Conservation (phyloP, 805 yeast species). For the Metschnikowia peoriensis region DNA sequence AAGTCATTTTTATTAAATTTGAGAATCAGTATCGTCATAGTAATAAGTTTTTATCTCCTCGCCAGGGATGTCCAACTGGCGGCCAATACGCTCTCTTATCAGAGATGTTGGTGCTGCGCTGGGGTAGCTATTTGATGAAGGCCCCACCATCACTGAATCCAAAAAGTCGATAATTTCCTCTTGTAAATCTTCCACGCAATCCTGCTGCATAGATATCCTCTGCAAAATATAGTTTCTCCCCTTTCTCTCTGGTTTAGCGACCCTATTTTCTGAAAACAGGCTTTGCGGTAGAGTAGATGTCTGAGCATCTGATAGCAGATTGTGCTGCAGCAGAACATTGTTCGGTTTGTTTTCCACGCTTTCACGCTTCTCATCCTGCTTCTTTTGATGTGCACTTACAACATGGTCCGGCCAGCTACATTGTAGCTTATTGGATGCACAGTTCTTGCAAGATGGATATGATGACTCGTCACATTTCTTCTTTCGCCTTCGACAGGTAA, state of each 20-base stretch:
- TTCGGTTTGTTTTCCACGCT: neutral
- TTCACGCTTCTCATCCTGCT: neutral
- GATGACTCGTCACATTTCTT: conserved; percentile 55
- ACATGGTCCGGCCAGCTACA: conserved; percentile 19
- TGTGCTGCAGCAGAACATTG: neutral
- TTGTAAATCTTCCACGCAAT: conserved; percentile 26
- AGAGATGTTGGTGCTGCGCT: neutral
- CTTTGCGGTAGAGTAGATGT: neutral
- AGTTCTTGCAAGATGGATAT: conserved; percentile 16
- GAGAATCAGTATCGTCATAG: neutral
- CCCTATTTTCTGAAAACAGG: neutral
- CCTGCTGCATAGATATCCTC: conserved; percentile 40
- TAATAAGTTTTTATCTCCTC: neutral
- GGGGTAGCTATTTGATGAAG: neutral
- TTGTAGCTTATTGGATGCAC: conserved; percentile 11
- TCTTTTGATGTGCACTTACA: neutral
- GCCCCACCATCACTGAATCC: neutral
- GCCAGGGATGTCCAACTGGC: conserved; percentile 12
- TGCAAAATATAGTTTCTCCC: conserved; percentile 21
- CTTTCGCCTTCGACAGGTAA: conserved; percentile 61
- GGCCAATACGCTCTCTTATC: conserved; percentile 13
- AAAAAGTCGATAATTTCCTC: conserved; percentile 2
- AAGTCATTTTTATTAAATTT: neutral
- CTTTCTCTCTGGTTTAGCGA: conserved; percentile 9
- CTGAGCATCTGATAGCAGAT: neutral